These are phyloP conservation scores for Phylloporus sp. DNA, from an alignment of 768 basidiomycete genomes.

Conservation along the genomic window DNA sequence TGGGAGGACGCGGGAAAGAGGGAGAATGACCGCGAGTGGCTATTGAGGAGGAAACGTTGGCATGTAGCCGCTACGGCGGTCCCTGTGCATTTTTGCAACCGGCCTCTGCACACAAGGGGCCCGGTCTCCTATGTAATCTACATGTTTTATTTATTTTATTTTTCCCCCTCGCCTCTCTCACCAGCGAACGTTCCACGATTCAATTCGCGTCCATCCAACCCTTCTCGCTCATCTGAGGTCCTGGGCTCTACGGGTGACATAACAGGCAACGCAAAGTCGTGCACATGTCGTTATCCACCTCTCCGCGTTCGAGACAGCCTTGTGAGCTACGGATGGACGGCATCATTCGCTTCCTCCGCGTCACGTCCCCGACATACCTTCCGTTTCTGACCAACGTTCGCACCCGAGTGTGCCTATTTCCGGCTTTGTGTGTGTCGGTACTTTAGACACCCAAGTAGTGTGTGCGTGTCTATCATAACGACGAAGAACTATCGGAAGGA, in stretches of 20 bases:
- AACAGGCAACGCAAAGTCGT: too few relatives aligned
- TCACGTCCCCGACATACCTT: conserved; percentile 4
- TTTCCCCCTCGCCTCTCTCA: conserved; percentile 1
- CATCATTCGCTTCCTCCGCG: conserved; percentile 1
- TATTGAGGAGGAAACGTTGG: conserved; percentile 51
- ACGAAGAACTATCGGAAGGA: conserved; percentile 2
- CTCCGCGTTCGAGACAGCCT: conserved; percentile 1
- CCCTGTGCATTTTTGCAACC: conserved; percentile 28
- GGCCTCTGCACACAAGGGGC: conserved; percentile 25
- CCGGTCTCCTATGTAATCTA: conserved; percentile 14
- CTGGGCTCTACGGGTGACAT: too few relatives aligned
- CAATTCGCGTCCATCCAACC: conserved; percentile 6
- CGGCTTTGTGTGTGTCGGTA: background rate
- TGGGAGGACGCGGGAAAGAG: conserved; percentile 53
- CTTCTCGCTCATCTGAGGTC: too few relatives aligned
- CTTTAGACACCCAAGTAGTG: background rate
- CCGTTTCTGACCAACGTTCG: background rate
- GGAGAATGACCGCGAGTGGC: conserved; percentile 54
- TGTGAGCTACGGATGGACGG: background rate
- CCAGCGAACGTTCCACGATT: background rate
- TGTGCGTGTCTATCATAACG: conserved; percentile 2
- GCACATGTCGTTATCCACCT: too few relatives aligned
- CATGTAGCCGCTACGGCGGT: conserved; percentile 33
- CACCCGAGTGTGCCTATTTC: background rate
- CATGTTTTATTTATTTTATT: too few relatives aligned